Evolutionary conservation across 2,329 filamentous ascomycete species (phyloP).

Genomic region (Xylariales sp.): DNA sequence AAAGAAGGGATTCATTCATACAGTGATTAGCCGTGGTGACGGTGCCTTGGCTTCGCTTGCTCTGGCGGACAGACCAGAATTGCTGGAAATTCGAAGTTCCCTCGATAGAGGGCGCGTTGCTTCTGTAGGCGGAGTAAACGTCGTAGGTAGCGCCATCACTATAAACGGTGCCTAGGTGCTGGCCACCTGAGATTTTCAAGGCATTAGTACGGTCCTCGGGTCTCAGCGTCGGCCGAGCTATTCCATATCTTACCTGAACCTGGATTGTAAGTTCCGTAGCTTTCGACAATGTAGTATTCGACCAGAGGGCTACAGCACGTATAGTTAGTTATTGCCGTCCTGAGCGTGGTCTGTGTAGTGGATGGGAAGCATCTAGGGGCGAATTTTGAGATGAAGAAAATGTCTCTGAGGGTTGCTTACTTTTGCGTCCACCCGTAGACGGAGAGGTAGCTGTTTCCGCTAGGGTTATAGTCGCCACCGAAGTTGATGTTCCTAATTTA

Average conservation of each 20-base stretch:
- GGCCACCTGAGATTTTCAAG: slow-evolving; percentile 42
- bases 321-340: background rate
- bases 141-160: slow-evolving; percentile 52
- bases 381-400: no score
- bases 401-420: no score
- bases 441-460: slow-evolving; percentile 41
- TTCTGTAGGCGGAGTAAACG: slow-evolving; percentile 48
- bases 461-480: slow-evolving; percentile 36
- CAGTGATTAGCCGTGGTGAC: slow-evolving; percentile 47
- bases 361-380: no score
- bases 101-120: slow-evolving; percentile 57
- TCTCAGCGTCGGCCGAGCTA: background rate
- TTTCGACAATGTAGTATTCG: slow-evolving; percentile 57
- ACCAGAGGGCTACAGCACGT: slow-evolving; percentile 49
- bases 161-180: slow-evolving; percentile 48
- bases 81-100: slow-evolving; percentile 61
- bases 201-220: background rate
- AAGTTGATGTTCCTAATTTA: slow-evolving; percentile 29
- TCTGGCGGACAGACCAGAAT: slow-evolving; percentile 61
- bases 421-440: slow-evolving; percentile 54
- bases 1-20: slow-evolving; percentile 5
- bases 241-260: slow-evolving; percentile 38
- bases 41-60: slow-evolving; percentile 54
- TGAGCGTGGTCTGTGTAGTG: background rate
- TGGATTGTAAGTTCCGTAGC: slow-evolving; percentile 57